Evolutionary conservation across 305 asterid genomes (phyloP), one percentile per base, ranked within the genome.

Genomic region (Fraxinus xanthoxyloides): DNA sequence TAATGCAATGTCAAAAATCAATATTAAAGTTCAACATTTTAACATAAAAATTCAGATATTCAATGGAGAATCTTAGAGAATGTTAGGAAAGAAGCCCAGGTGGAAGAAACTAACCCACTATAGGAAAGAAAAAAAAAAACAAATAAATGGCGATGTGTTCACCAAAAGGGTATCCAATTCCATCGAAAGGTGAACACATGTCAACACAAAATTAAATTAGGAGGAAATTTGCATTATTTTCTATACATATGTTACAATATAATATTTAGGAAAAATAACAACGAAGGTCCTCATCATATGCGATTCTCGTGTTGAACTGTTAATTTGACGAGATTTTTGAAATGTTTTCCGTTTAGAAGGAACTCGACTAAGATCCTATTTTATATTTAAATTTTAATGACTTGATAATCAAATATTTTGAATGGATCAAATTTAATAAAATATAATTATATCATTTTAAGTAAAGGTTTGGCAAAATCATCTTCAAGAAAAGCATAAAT

Each of bases 41-140:
- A 28, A 28, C 26, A 3, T 26, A 28, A 67, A 76, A 77, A 85
- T 21, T 54, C 24, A 59, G 65, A 70, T 17, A 48, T 38, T 69
- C 54, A 48, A 23, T 43, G 77, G 38, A 70, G 86, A 78, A 86
- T 81, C 85, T 78, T 26, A 81, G 77, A 36, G 77, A 79, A 70
- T 79, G 74, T 67, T 67, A 67, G 38, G 36, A 67, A 19, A 26
- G 36, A 12, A 28, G 38, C 19, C 38, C 38, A 67, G 38, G 74
- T 13, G 74, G 35, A 67, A 67, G 36, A 28, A 67, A 67, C 74
- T 67, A 9, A 67, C 17, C 72, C 26, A 28, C 8, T 67, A 26
- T 13, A 10, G 15, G n/a, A n/a, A n/a, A n/a, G n/a, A n/a, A 24
- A 2, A 24, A 26, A 24, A 24, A 9, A 63, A 2, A 40, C 12